Evolutionary conservation across 495 filamentous ascomycete species (phyloP), one percentile per base, ranked within the genome.

Genomic region (Lasiosphaeria ovina): DNA sequence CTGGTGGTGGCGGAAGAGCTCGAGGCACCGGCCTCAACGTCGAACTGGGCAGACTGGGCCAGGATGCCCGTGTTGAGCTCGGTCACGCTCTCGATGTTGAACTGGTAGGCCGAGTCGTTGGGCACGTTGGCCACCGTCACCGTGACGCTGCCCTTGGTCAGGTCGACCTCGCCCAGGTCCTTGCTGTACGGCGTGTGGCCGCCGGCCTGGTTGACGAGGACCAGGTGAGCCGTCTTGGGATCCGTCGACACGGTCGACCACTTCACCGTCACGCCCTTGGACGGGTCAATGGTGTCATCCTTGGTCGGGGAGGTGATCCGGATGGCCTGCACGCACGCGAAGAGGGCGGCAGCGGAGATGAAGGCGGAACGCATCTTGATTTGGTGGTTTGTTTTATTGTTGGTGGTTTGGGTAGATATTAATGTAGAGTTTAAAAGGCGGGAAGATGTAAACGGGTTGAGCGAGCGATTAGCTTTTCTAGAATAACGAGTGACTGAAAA

Each of bases 181-280:
- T 65, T 65, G 61, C 17, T 55, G 65, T 47, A 70, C 40, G 67
- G 69, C 36, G 62, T 64, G 65, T 66, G 60, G 51, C 69, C 69
- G 51, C 55, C 35, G 62, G 69, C 69, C 67, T 64, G 62, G 67
- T 72, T 72, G 65, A 72, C 69, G 17, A 72, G 67, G 51, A 66
- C 53, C 35, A 70, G 61, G 60, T 70, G 62, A 35, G 69, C 69
- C 36, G 17, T 45, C 35, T 42, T 44, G 51, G 69, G 65, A 59
- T 72, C 69, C 61, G 60, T 64, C 58, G 10, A 58, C 62, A 72
- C 69, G 48, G 65, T 64, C 49, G 51, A 35, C 67, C 67, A 72
- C 11, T 54, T 52, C 45, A 72, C 67, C 35, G 62, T 40, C 31
- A 68, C 57, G 67, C 69, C 69, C n/a, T 44, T 6, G 6, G 58